phyloP scores from a whole-genome alignment of 2,329 filamentous ascomycete species.

The Penicillium oxalicum region DNA sequence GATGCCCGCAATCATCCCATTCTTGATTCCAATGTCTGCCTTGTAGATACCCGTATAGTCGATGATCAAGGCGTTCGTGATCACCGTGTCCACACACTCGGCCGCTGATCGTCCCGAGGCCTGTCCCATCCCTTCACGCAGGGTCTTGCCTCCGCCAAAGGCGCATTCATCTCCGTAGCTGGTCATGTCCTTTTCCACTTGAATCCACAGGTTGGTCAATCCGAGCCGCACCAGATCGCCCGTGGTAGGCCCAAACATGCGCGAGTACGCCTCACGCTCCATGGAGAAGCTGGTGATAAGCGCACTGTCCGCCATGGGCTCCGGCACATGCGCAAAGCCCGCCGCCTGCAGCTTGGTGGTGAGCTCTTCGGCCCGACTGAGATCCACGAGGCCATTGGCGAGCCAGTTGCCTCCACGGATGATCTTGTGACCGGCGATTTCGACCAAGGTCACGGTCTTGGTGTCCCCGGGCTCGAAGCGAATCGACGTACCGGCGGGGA shows the following conservation, averaged over 20 bases:
- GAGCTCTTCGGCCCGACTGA: slow-evolving; percentile 59
- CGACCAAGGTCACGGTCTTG: slow-evolving; percentile 82
- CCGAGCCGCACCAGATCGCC: slow-evolving; percentile 80
- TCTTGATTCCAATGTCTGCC: slow-evolving; percentile 89
- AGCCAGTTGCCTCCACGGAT: slow-evolving; percentile 81
- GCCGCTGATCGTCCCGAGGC: slow-evolving; percentile 67
- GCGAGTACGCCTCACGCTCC: slow-evolving; percentile 70
- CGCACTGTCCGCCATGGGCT: slow-evolving; percentile 53
- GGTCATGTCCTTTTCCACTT: slow-evolving; percentile 80
- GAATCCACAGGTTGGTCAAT: slow-evolving; percentile 80
- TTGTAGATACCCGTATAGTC: slow-evolving; percentile 94
- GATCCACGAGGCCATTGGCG: slow-evolving; percentile 66
- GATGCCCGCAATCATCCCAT: slow-evolving; percentile 78
- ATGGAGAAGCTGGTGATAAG: slow-evolving; percentile 62
- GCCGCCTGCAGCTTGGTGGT: slow-evolving; percentile 60
- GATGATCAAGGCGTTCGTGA: slow-evolving; percentile 83
- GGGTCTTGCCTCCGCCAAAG: slow-evolving; percentile 89
- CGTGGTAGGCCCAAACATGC: slow-evolving; percentile 89
- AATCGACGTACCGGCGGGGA: slow-evolving; percentile 83
- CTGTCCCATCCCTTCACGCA: slow-evolving; percentile 94
- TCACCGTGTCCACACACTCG: slow-evolving; percentile 73
- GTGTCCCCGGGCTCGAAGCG: slow-evolving; percentile 91
- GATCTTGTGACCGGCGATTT: slow-evolving; percentile 73
- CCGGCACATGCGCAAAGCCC: slow-evolving; percentile 71
- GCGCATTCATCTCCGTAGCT: slow-evolving; percentile 88